These are phyloP conservation scores for Bipolaris victoriae DNA, from an alignment of 2,329 filamentous ascomycete species.

Conservation along the genomic window DNA sequence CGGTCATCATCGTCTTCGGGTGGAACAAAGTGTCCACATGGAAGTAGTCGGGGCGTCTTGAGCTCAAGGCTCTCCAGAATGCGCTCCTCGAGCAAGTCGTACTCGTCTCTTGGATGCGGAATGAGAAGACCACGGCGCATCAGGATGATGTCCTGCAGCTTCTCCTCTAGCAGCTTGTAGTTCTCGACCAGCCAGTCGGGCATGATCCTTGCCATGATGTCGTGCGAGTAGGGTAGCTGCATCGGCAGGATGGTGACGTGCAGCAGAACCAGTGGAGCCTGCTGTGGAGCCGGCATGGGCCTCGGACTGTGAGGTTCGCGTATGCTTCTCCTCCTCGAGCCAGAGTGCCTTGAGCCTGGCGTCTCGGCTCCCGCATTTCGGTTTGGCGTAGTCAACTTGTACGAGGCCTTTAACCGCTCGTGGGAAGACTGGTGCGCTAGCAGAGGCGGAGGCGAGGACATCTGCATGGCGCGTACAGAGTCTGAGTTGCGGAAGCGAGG, in stretches of 20 bases:
- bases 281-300: conserved; percentile 46
- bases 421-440: conserved; percentile 38
- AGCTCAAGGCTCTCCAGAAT: conserved; percentile 77
- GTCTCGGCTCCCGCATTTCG: conserved; percentile 41
- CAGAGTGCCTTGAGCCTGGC: conserved; percentile 37
- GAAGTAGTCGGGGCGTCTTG: conserved; percentile 71
- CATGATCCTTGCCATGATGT: conserved; percentile 57
- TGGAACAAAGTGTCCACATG: conserved; percentile 75
- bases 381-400: conserved; percentile 43
- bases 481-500: conserved; percentile 73
- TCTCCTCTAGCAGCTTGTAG: conserved; percentile 71
- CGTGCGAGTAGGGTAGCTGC: conserved; percentile 64
- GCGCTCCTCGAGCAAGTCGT: conserved; percentile 78
- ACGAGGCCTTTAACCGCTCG: conserved; percentile 39
- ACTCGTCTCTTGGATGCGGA: conserved; percentile 79
- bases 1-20: conserved; percentile 48
- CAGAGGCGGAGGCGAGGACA: conserved; percentile 64
- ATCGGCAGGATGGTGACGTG: conserved; percentile 79
- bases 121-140: conserved; percentile 76
- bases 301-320: conserved; percentile 37
- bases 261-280: conserved; percentile 74
- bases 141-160: conserved; percentile 71
- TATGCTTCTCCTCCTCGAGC: conserved; percentile 36
- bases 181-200: conserved; percentile 61
- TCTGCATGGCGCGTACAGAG: conserved; percentile 72